phyloP scores from a whole-genome alignment of 805 yeast species.

The Candida vartiovaarae region DNA sequence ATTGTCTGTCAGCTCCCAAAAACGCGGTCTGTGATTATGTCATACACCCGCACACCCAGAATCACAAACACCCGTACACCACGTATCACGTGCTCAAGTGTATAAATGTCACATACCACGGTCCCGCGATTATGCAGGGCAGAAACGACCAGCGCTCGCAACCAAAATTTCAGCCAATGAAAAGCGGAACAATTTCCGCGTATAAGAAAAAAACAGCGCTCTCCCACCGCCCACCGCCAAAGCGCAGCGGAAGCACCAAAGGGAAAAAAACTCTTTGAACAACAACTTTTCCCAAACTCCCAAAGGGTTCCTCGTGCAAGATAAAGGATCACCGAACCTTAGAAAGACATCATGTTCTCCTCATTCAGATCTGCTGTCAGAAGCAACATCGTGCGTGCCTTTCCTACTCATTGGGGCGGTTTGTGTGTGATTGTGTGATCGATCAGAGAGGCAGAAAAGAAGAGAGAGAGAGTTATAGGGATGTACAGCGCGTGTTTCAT shows the following conservation, averaged over 20 bases:
- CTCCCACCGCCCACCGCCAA: not conserved
- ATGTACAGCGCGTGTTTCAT: no score
- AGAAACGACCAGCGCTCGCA: no score
- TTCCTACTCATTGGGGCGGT: not conserved
- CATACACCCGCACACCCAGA: not conserved
- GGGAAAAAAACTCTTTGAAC: not conserved
- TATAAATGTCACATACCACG: no score
- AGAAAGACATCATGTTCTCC: conserved; percentile 20
- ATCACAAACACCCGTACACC: not conserved
- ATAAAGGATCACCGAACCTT: not conserved
- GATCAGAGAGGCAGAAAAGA: no score
- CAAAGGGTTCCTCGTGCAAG: not conserved
- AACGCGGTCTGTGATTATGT: not conserved
- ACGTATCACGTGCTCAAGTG: no score
- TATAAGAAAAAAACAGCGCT: conserved; percentile 6
- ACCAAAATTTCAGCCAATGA: conserved; percentile 19
- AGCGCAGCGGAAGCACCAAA: not conserved
- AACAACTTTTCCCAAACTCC: not conserved
- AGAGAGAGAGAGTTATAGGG: not conserved
- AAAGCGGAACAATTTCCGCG: conserved; percentile 14
- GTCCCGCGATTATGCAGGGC: no score
- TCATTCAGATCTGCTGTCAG: conserved; percentile 27
- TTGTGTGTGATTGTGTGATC: no score
- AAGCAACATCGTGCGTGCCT: conserved; percentile 24
- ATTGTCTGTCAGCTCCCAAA: not conserved